phyloP scores from a whole-genome alignment of 2,329 filamentous ascomycete species.

The Corynespora cassiicola region DNA sequence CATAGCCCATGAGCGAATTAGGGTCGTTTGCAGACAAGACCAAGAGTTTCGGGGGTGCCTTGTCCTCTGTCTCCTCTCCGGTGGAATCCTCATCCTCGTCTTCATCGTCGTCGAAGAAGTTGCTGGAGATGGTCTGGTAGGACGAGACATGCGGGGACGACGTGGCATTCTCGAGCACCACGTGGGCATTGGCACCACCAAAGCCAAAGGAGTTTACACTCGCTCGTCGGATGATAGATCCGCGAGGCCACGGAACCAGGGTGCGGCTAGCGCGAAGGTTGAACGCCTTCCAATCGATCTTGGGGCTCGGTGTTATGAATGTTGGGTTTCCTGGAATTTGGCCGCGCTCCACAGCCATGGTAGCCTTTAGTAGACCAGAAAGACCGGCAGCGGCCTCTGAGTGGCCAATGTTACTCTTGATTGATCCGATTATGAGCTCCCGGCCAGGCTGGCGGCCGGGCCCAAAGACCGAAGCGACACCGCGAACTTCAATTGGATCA shows the following conservation, averaged over 20 bases:
- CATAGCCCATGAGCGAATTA: constrained; percentile 1
- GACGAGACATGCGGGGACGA: constrained; percentile 5
- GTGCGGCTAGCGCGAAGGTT: constrained; percentile 1
- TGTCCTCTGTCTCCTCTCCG: too few relatives aligned
- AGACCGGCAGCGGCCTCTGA: constrained; percentile 46
- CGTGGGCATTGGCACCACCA: constrained; percentile 33
- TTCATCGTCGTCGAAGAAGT: constrained; percentile 1
- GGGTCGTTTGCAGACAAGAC: constrained; percentile 15
- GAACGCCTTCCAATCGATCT: constrained; percentile 7
- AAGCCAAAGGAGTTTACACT: constrained; percentile 30
- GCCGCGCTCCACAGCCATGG: constrained; percentile 45
- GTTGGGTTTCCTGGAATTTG: constrained; percentile 33
- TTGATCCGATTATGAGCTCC: constrained; percentile 12
- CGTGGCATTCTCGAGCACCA: constrained; percentile 20
- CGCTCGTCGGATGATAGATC: constrained; percentile 7
- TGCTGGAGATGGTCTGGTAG: not conserved
- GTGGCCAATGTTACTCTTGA: constrained; percentile 49
- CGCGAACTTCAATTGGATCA: constrained; percentile 25
- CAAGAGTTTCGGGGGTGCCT: constrained; percentile 2
- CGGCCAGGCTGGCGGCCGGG: not conserved
- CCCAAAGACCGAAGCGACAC: constrained; percentile 13
- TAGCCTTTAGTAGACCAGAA: constrained; percentile 46
- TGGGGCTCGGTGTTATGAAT: constrained; percentile 14
- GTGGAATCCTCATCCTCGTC: constrained; percentile 3
- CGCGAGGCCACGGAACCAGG: constrained; percentile 19